These are phyloP conservation scores for Citrullus mucosospermus DNA, from an alignment of 306 rosid species.

Conservation along the genomic window DNA sequence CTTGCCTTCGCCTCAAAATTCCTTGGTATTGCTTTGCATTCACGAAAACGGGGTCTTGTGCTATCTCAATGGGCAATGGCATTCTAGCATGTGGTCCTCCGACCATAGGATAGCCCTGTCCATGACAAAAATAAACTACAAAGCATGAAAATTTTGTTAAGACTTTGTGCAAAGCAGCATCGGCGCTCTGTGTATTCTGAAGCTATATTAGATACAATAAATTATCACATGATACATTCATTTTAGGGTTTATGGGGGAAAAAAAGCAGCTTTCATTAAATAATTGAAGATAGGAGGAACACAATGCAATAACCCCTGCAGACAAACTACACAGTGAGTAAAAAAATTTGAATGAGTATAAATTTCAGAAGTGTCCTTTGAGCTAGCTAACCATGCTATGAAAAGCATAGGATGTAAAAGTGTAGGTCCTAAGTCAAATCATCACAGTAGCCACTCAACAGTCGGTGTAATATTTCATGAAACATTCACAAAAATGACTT, in stretches of 20 bases:
- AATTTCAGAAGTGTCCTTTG: not conserved
- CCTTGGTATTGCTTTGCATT: conserved; percentile 98
- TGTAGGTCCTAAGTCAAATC: not conserved
- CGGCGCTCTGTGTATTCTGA: not conserved
- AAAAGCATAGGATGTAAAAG: not conserved
- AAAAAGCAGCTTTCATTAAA: not conserved
- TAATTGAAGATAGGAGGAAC: not conserved
- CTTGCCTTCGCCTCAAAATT: conserved; percentile 92
- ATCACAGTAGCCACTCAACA: not conserved
- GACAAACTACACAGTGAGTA: not conserved
- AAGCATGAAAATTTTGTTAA: not conserved
- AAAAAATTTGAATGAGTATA: not conserved
- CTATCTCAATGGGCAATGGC: conserved; percentile 93
- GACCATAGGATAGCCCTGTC: conserved; percentile 69
- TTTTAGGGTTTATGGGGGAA: not conserved
- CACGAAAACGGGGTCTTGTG: conserved; percentile 96
- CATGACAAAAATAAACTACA: not conserved
- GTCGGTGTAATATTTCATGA: not conserved
- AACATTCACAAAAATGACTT: not conserved
- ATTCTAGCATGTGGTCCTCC: conserved; percentile 91
- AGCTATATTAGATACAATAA: not conserved
- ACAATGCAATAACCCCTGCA: not conserved
- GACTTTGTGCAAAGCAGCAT: not conserved
- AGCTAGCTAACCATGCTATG: not conserved
- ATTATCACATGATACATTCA: not conserved